Percentiles rank a stretch among this genome's conserved stretches.
These are phyloP conservation scores for Boletus speciosus DNA, from an alignment of 768 basidiomycete species.

Conservation along the genomic window DNA sequence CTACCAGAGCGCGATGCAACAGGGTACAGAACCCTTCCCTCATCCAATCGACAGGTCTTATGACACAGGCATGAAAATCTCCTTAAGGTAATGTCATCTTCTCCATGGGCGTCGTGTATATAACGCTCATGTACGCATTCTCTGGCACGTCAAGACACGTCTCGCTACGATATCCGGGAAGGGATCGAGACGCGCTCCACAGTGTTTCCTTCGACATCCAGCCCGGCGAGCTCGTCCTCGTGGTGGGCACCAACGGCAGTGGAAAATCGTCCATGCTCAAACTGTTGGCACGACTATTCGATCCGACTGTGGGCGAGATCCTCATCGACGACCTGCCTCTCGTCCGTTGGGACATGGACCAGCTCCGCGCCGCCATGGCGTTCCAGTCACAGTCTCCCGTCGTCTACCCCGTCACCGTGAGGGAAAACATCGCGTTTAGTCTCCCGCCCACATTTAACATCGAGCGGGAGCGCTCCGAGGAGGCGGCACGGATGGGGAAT, in stretches of 20 bases:
- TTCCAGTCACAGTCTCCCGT: conserved; percentile 49
- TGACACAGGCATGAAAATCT: conserved; percentile 25
- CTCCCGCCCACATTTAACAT: conserved; percentile 11
- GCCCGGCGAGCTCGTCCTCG: conserved; percentile 29
- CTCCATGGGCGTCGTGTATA: neutral
- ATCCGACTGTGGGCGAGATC: conserved; percentile 42
- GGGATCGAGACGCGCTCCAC: conserved; percentile 18
- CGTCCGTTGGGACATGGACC: conserved; percentile 33
- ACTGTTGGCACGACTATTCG: conserved; percentile 47
- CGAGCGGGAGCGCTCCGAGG: conserved; percentile 19
- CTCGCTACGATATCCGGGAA: conserved; percentile 23
- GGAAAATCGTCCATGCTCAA: conserved; percentile 40
- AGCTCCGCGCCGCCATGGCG: conserved; percentile 43
- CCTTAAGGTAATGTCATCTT: conserved; percentile 18
- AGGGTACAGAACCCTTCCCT: conserved; percentile 22
- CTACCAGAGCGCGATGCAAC: conserved; percentile 14
- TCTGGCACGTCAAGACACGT: conserved; percentile 12
- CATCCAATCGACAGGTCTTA: neutral
- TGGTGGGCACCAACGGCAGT: conserved; percentile 30
- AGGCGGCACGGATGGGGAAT: conserved; percentile 33
- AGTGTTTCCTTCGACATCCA: conserved; percentile 28
- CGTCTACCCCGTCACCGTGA: conserved; percentile 46
- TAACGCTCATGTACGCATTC: neutral
- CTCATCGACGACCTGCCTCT: conserved; percentile 43
- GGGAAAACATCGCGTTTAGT: conserved; percentile 41